These are phyloP conservation scores for Sarocladiaceae sp. DNA, from an alignment of 2,329 filamentous ascomycete genomes.

Conservation along the genomic window DNA sequence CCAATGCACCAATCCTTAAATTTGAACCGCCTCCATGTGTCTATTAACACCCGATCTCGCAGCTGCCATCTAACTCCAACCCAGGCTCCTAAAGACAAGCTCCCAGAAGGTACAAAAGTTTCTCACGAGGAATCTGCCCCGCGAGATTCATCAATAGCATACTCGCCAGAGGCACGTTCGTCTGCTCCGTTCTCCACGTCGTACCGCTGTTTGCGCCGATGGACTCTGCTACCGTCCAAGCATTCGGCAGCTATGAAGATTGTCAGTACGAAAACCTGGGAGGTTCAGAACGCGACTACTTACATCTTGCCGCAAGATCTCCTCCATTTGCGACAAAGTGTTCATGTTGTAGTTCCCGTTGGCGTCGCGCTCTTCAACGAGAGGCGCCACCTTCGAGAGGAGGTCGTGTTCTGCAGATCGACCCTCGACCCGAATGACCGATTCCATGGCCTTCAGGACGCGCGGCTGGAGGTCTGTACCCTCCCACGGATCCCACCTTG, in stretches of 20 bases:
- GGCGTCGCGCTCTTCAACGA: not conserved
- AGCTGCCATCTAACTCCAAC: not conserved
- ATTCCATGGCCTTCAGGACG: constrained; percentile 13
- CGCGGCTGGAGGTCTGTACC: constrained; percentile 12
- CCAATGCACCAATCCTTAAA: not conserved
- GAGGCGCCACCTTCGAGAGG: constrained; percentile 12
- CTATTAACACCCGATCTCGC: not conserved
- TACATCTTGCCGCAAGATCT: constrained; percentile 18
- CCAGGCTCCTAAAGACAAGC: constrained; percentile 21
- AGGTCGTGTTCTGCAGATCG: constrained; percentile 9
- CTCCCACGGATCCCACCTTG: constrained; percentile 14
- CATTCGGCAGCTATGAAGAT: constrained; percentile 11
- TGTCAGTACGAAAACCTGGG: not conserved
- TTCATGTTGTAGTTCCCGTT: not conserved
- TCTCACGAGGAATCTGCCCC: constrained; percentile 18
- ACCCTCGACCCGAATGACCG: constrained; percentile 12
- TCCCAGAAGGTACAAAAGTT: constrained; percentile 19
- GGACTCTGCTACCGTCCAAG: constrained; percentile 21
- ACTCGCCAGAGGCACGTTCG: constrained; percentile 19
- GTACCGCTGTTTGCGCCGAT: constrained; percentile 14
- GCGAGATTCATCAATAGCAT: constrained; percentile 19
- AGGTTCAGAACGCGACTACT: not conserved
- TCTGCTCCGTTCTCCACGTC: constrained; percentile 17
- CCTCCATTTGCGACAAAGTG: constrained; percentile 13
- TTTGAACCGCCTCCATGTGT: no score